Conservation (phyloP, 2,329 filamentous ascomycete species). For the Cladosporium oxysporum region DNA sequence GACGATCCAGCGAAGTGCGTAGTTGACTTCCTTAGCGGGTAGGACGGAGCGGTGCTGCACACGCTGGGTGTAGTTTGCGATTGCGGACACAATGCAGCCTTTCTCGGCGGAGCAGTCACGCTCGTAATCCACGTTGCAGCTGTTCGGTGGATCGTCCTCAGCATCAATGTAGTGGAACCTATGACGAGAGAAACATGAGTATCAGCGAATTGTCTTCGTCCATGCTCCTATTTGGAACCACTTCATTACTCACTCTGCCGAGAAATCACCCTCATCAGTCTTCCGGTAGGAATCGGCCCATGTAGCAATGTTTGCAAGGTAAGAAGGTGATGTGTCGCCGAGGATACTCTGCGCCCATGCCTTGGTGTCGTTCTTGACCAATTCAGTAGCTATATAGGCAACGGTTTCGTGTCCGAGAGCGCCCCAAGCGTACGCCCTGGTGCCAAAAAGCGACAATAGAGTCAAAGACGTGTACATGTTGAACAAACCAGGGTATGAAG, state of each 20-base stretch:
- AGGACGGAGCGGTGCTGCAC: conserved; percentile 37
- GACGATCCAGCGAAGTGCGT: conserved; percentile 53
- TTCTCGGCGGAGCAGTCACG: conserved; percentile 51
- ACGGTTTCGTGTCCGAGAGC: conserved; percentile 56
- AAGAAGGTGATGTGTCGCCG: conserved; percentile 42
- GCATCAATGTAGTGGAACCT: conserved; percentile 57
- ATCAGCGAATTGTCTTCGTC: not conserved
- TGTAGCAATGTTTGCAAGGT: conserved; percentile 54
- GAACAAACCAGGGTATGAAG: not conserved
- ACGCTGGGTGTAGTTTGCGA: conserved; percentile 53
- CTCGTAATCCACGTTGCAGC: conserved; percentile 52
- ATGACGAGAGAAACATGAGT: not conserved
- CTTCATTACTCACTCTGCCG: conserved; percentile 28
- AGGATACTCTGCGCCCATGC: conserved; percentile 49
- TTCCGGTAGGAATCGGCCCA: conserved; percentile 57
- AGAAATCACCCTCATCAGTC: conserved; percentile 51
- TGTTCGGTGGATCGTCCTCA: conserved; percentile 46
- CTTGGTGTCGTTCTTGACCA: conserved; percentile 46
- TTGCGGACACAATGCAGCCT: conserved; percentile 56
- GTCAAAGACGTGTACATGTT: conserved; percentile 15
- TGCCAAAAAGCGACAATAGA: conserved; percentile 22
- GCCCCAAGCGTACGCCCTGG: conserved; percentile 49
- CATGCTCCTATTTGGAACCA: not conserved
- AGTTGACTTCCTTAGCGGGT: conserved; percentile 39
- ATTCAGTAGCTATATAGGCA: conserved; percentile 55